These are phyloP conservation scores for Clonostachys rosea DNA, from an alignment of 2,329 filamentous ascomycete species.

Conservation along the genomic window DNA sequence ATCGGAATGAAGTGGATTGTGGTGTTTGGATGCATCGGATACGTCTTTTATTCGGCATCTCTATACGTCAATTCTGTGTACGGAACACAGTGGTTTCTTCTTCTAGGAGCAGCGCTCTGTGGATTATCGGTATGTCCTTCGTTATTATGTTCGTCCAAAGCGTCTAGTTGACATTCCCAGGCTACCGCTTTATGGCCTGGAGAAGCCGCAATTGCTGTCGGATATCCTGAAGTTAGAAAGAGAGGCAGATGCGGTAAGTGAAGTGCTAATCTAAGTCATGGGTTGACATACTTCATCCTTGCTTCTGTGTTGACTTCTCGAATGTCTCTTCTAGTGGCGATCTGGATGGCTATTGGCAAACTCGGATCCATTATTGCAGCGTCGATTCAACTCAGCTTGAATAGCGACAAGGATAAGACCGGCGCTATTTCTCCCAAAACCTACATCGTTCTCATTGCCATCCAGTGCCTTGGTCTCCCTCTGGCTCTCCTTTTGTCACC, in stretches of 20 bases:
- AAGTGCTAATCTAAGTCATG: too few relatives aligned
- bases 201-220: conserved; percentile 43
- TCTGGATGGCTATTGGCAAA: conserved; percentile 40
- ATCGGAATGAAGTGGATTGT: conserved; percentile 41
- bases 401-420: conserved; percentile 27
- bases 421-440: conserved; percentile 2
- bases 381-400: conserved; percentile 39
- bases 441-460: conserved; percentile 30
- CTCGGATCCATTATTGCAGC: conserved; percentile 41
- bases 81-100: conserved; percentile 46
- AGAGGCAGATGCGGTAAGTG: too few relatives aligned
- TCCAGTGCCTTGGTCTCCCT: conserved; percentile 38
- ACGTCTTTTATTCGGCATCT: conserved; percentile 39
- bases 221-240: conserved; percentile 33
- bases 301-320: too few relatives aligned
- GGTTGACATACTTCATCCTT: too few relatives aligned
- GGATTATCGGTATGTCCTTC: conserved; percentile 27
- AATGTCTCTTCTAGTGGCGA: too few relatives aligned
- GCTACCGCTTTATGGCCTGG: conserved; percentile 44
- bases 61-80: conserved; percentile 44
- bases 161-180: too few relatives aligned
- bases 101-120: conserved; percentile 40
- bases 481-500: conserved; percentile 36
- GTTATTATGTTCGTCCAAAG: too few relatives aligned
- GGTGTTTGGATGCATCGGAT: conserved; percentile 37